Evolutionary conservation across 176 grass and related monocot genomes (phyloP).

Genomic region (Tillandsia fasciculata): DNA sequence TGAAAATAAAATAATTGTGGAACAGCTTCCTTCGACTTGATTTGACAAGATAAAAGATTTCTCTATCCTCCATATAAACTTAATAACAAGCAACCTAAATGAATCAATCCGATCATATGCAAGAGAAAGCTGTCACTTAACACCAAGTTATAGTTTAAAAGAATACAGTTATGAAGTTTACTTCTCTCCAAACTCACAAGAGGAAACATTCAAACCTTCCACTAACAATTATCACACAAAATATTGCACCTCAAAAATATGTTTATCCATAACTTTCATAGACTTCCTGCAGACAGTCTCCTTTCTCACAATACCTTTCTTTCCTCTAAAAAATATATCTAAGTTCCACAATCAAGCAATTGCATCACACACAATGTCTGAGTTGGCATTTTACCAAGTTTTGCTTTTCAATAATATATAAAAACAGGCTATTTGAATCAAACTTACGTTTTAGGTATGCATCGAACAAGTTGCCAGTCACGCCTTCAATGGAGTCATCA

Average conservation of each 20-base stretch:
- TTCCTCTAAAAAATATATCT: neutral
- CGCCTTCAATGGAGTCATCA: constrained; percentile 52
- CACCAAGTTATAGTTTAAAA: no score
- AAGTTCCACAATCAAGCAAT: neutral
- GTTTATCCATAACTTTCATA: neutral
- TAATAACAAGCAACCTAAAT: no score
- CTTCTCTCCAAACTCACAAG: no score
- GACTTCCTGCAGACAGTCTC: neutral
- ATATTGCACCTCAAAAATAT: neutral
- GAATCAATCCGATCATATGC: no score
- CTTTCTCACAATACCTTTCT: neutral
- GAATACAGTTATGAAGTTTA: no score
- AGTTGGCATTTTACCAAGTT: neutral
- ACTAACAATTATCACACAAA: no score
- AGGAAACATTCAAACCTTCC: no score
- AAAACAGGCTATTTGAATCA: neutral
- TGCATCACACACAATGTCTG: neutral
- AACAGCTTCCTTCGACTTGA: no score
- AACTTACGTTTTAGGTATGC: constrained; percentile 46
- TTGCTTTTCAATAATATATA: neutral
- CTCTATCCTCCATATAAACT: no score
- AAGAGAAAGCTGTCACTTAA: no score
- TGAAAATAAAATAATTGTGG: no score
- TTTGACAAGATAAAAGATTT: neutral
- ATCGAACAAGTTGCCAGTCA: constrained; percentile 40